A percentile compares a stretch with the other conserved stretches of the same genome.
These are phyloP conservation scores for Microcos paniculata DNA, from an alignment of 345 rosid species.

Conservation along the genomic window DNA sequence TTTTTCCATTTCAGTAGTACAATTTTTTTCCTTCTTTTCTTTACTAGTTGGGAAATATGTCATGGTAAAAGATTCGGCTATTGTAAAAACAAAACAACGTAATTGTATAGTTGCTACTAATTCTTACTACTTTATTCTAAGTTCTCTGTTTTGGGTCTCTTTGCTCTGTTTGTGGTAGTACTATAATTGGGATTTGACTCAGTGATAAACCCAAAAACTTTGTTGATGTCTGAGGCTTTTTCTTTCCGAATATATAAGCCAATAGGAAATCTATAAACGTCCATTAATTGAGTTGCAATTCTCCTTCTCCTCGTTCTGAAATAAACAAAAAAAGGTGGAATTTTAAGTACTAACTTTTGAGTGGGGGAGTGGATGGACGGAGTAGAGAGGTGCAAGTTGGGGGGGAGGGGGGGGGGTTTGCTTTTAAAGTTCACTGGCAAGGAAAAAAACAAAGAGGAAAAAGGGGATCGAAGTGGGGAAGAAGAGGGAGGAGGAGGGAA, in stretches of 20 bases:
- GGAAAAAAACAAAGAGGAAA: too few species aligned
- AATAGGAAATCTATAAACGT: too few species aligned
- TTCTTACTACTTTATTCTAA: neutral
- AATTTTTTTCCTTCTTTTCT: neutral
- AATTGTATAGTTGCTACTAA: conserved; percentile 12
- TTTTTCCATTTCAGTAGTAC: neutral
- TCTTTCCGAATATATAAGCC: too few species aligned
- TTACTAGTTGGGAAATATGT: neutral
- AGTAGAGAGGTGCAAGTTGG: neutral
- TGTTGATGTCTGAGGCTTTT: too few species aligned
- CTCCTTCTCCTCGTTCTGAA: too few species aligned
- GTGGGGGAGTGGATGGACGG: neutral
- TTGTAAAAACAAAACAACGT: neutral
- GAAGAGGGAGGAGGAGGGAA: neutral
- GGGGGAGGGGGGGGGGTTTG: neutral
- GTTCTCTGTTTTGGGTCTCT: neutral
- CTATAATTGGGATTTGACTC: neutral
- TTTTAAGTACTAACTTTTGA: neutral
- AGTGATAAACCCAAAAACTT: too few species aligned
- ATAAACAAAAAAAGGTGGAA: neutral
- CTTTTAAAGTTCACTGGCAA: neutral
- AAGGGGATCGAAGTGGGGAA: too few species aligned
- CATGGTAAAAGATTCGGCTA: neutral
- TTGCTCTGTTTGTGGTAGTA: neutral
- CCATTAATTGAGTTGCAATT: too few species aligned